Conservation (phyloP, 345 rosid genomes). For the Nasturtium officinale region DNA sequence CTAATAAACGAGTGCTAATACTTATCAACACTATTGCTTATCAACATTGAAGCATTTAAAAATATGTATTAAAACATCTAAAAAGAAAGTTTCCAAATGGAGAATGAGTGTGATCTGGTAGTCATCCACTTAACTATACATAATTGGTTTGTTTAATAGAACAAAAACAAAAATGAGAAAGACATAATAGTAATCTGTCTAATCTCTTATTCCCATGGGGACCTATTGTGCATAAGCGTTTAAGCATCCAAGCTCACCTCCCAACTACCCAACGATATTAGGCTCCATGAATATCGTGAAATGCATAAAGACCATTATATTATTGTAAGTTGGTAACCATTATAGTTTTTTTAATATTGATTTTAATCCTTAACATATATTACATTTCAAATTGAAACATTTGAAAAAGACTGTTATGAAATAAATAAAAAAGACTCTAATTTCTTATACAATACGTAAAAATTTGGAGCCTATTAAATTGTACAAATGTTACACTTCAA, state of each 20-base stretch:
- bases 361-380: no score
- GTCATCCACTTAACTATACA: constrained; percentile 25
- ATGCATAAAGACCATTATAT: constrained; percentile 14
- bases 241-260: not conserved
- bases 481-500: no score
- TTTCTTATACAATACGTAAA: no score
- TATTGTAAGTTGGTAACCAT: not conserved
- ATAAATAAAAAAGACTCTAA: no score
- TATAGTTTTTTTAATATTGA: no score
- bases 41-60: not conserved
- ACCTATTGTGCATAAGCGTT: constrained; percentile 14
- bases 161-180: constrained; percentile 3
- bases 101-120: constrained; percentile 37
- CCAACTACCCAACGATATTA: constrained; percentile 19
- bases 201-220: not conserved
- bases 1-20: not conserved
- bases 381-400: no score
- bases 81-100: constrained; percentile 25
- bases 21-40: not conserved
- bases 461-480: no score
- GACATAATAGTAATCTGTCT: constrained; percentile 10
- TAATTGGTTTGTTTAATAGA: constrained; percentile 17
- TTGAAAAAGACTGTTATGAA: no score
- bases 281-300: not conserved
- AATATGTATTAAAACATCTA: not conserved